Base-by-base conservation (phyloP, 805 yeast species). In the Metschnikowia borealis region DNA sequence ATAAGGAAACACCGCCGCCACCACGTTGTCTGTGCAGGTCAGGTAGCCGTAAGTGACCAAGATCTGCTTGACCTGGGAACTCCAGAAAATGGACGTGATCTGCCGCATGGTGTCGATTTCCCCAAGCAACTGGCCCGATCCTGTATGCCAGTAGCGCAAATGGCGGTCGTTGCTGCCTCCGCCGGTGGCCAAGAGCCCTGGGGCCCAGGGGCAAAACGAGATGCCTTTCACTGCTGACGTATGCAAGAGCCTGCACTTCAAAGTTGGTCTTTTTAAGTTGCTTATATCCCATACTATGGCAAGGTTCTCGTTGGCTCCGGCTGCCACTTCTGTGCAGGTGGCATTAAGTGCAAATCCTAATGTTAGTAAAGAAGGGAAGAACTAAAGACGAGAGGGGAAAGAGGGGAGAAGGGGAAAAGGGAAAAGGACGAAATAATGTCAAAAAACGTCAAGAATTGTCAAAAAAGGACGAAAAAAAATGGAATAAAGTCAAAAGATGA, bases 171-270 rank as follows among this genome's bases (percentile, higher is more conserved):
- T 83, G 18, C 85, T 80, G 0, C 97, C 97, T 2, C 94, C 97
- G 0, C 97, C 97, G 0, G 97, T 89, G 0, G 92, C 97, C 34
- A 91, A 64, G 7, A 91, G 67, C 2, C 85, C 76, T 13, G 81
- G 81, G 17, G 89, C 77, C 97, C 97, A 90, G 0, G 97, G 97
- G 62, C 97, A 91, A 59, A 81, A 91, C 3, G 92, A 86, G 41
- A 91, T 71, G 0, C 96, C 97, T 59, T 90, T 90, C 0, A 91
- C 91, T 0, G 97, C 97, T 1, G 96, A 96, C 2, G 73, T 69
- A 60, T 91, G 97, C 0, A 76, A 80, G 46, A 90, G 69, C 8
- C 66, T 62, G 61, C 75, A 81, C 52, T 69, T 66, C 44, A 79
- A 58, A 20, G 48, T 59, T 8, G 92, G 86, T 11, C 34, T 37